Percentiles rank a stretch among this genome's conserved stretches.
These are phyloP conservation scores for Ricinus communis DNA, from an alignment of 345 rosid species.

Conservation along the genomic window DNA sequence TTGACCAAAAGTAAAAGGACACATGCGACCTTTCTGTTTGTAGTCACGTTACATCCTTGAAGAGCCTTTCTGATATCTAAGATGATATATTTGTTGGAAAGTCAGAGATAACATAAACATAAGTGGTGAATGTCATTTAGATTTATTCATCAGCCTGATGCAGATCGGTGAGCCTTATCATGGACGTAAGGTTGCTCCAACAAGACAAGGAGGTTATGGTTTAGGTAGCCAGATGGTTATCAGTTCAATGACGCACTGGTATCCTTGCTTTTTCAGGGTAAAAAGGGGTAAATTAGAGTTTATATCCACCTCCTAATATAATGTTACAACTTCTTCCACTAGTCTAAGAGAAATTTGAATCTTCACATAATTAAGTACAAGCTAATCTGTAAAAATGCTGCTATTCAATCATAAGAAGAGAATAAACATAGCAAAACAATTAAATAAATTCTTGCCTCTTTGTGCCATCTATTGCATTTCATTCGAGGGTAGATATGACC, in stretches of 20 bases:
- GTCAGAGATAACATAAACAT: background rate
- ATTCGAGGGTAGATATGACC: slow-evolving; percentile 55
- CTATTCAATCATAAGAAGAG: background rate
- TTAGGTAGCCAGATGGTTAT: too few species aligned
- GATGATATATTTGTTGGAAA: too few species aligned
- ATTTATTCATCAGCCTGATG: background rate
- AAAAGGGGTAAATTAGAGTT: background rate
- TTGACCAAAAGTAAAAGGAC: background rate
- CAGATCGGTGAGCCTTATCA: background rate
- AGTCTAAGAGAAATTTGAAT: background rate
- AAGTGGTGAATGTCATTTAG: background rate
- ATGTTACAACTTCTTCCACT: background rate
- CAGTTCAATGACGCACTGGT: too few species aligned
- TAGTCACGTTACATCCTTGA: background rate
- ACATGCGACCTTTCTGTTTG: background rate
- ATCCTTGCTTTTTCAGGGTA: too few species aligned
- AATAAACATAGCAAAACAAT: background rate
- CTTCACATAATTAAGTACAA: background rate
- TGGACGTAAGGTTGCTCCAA: background rate
- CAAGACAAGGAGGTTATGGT: background rate
- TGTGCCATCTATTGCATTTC: slow-evolving; percentile 31
- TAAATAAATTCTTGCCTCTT: slow-evolving; percentile 35
- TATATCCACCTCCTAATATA: background rate
- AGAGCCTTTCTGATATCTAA: background rate
- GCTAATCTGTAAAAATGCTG: background rate